Conservation (phyloP, 495 filamentous ascomycete genomes). For the Aspergillus homomorphus region DNA sequence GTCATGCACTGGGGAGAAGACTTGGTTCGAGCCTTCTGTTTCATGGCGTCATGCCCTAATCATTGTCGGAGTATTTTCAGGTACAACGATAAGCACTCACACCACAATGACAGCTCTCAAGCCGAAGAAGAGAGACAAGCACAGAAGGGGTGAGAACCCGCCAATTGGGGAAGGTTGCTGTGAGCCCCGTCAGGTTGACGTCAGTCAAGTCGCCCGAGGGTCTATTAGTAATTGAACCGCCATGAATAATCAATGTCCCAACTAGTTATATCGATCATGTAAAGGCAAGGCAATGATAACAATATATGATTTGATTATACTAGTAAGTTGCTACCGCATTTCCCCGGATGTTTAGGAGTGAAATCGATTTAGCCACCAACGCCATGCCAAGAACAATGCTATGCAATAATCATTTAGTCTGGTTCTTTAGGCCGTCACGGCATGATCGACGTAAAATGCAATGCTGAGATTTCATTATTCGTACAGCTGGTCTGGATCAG, state of each 20-base stretch:
- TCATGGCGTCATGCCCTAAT: constrained; percentile 2
- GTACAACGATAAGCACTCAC: background rate
- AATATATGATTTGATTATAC: background rate
- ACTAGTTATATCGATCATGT: no score
- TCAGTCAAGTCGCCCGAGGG: constrained; percentile 3
- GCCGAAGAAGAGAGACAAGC: no score
- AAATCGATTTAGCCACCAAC: constrained; percentile 3
- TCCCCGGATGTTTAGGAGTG: background rate
- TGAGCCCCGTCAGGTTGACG: constrained; percentile 21
- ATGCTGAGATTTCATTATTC: constrained; percentile 21
- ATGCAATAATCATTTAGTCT: background rate
- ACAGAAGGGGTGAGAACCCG: background rate
- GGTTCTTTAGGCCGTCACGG: background rate
- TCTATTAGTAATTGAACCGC: background rate
- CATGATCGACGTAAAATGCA: constrained; percentile 4
- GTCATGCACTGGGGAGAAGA: constrained; percentile 4
- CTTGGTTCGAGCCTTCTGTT: background rate
- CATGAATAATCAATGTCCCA: constrained; percentile 4
- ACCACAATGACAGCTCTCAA: no score
- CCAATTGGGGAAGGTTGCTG: background rate
- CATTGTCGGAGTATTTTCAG: background rate
- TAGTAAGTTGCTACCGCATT: background rate
- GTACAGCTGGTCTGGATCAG: constrained; percentile 42
- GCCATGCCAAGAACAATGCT: constrained; percentile 2
- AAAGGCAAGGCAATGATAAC: no score